Base-by-base conservation (phyloP, 352 stramenopile species). In the Phytophthora sp. region DNA sequence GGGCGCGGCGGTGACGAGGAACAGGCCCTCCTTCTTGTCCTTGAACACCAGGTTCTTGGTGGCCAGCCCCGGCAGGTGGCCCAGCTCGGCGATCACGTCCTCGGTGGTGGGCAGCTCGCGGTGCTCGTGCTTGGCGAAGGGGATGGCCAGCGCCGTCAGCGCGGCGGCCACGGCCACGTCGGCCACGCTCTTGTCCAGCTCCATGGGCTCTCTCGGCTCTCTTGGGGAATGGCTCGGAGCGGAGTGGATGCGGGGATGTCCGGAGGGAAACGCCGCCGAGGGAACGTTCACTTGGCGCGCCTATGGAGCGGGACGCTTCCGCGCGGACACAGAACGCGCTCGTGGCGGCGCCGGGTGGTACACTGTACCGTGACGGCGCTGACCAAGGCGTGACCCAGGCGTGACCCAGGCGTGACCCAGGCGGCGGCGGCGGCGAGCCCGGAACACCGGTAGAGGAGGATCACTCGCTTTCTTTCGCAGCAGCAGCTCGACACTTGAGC, bases 31-130 rank as follows among this genome's bases (percentile, higher is more conserved):
- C 74, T 99, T 99, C 77, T 99, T 99, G 77, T 99, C 97, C 70
- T 96, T 97, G 58, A 99, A 96, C 62, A 99, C 95, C 23, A 99
- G 77, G 72, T 99, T 99, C 82, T 99, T 99, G 24, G 95, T 98
- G 30, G 91, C 71, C 39, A 82, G 76, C 18, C 88, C 87, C 2
- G 86, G 75, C n/a, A 98, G 75, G 52, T 97, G 92, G 24, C 80
- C 71, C 20, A 94, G 58, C 51, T 85, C 83, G 6, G 74, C 66
- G 9, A 88, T 66, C 50, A 92, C 65, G 34, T 92, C 86, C 39
- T 92, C 86, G 8, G 85, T 83, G 11, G 86, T 92, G 37, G 85
- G 83, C 17, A 92, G 38, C 58, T 76, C 72, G 30, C 72, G 69
- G 67, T 94, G 86, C 68, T 85, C 69, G 43, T 76, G 76, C 30